Base-by-base conservation (phyloP, 257 asterid species). In the Nicotiana otophora region DNA sequence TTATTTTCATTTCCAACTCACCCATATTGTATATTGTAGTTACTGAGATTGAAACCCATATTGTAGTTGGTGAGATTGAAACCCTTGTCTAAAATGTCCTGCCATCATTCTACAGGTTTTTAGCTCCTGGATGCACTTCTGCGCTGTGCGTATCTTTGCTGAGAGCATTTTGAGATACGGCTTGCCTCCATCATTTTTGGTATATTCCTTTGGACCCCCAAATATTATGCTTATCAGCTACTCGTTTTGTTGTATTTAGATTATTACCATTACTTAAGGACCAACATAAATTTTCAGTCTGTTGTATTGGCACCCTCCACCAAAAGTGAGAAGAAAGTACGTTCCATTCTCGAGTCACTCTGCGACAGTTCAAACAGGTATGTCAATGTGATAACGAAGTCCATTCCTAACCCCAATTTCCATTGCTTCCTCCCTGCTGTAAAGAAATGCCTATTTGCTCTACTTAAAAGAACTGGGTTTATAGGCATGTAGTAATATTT, bases 51-150 rank as follows among this genome's bases (percentile, higher is more conserved):
- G 51, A 42, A 42, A 26, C 30, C 23, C 42, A 4, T 26, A 48
- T 74, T 12, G 5, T 48, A 74, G 0, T 74, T 74, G 80, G 80
- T 26, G 5, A 6, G 23, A 7, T 48, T 74, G 63, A 20, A 74
- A 72, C 26, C 79, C 36, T 20, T 23, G 36, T 72, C 61, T 72
- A 72, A 70, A 72, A 72, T 2, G 78, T 70, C 39, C 60, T 46
- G 63, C 16, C 46, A 51, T 51, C 85, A 10, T 67, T 55, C 78
- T 82, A 55, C 95, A 95, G 99, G 99, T 92, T 84, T 95, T 95
- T 84, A 87, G 90, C 93, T 95, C 98, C 84, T 95, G 98, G 98
- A 95, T 93, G 98, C 98, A 92, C 87, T 93, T 93, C 84, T 91
- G 97, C 85, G 98, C 97, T 83, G 96, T 92, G 70, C 96, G 98